Evolutionary conservation across 1,284 basidiomycete genomes (phyloP).

Genomic region (Cutaneotrichosporon sp.): DNA sequence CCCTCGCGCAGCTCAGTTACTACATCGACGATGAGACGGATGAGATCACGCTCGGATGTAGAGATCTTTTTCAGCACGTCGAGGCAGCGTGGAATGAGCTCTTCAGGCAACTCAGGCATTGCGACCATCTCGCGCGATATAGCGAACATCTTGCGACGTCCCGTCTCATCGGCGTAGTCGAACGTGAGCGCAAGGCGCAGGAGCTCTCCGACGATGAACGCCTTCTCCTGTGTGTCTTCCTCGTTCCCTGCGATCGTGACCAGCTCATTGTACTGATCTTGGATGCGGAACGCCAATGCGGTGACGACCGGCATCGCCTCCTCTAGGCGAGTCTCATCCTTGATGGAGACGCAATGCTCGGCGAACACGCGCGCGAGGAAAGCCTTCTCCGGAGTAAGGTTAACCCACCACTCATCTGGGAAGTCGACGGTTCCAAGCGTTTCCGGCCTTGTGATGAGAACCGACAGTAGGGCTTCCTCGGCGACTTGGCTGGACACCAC

Average conservation of each 20-base stretch:
- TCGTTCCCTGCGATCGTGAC: conserved; percentile 53
- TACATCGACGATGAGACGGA: conserved; percentile 89
- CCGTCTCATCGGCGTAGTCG: conserved; percentile 94
- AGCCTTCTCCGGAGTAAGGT: conserved; percentile 72
- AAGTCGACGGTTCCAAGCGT: conserved; percentile 66
- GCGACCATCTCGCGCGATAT: conserved; percentile 84
- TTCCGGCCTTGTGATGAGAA: conserved; percentile 60
- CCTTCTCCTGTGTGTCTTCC: conserved; percentile 51
- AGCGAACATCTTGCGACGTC: conserved; percentile 83
- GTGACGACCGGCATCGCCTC: conserved; percentile 80
- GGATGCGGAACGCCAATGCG: conserved; percentile 77
- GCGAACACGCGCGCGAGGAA: conserved; percentile 81
- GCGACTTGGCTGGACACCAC: conserved; percentile 57
- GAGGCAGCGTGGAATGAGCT: conserved; percentile 72
- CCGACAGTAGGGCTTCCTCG: conserved; percentile 61
- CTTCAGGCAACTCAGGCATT: conserved; percentile 70
- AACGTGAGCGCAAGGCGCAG: conserved; percentile 74
- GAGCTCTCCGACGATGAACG: conserved; percentile 76
- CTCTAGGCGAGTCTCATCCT: conserved; percentile 68
- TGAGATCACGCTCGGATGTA: conserved; percentile 81
- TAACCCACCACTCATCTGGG: conserved; percentile 65
- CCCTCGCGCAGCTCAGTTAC: conserved; percentile 70
- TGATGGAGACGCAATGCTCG: conserved; percentile 65
- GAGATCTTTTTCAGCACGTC: conserved; percentile 83
- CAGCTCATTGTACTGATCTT: conserved; percentile 70